Evolutionary conservation across 768 basidiomycete genomes (phyloP), one percentile per base, ranked within the genome.

Genomic region (Leucosporidium creatinivorum): DNA sequence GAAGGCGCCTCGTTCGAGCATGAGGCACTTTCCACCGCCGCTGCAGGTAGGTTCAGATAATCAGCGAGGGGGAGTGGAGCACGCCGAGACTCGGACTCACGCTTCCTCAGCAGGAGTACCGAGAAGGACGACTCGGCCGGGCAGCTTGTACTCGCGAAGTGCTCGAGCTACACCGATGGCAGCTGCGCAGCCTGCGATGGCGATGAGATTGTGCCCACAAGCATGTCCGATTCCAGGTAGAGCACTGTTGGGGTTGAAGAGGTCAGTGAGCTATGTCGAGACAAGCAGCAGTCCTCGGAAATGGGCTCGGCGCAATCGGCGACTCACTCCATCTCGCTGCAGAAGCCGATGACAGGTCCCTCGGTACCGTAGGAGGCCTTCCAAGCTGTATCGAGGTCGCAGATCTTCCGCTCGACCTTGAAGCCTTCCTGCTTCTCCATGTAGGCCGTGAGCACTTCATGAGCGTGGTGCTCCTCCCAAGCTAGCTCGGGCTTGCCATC

Each of bases 1-100:
- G 74, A 91, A 91, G 23, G 85, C 87, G n/a, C 85, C 89, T 31
- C 82, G 81, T 26, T 89, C 82, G 33, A 89, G 81, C 23, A 91
- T 79, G 4, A 81, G 78, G 5, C 85, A 80, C 74, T 92, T 92
- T 9, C 89, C 90, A 28, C 81, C 33, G 33, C 33, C 33, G 33
- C 33, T 33, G 33, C 33, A 33, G n/a, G n/a, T n/a, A n/a, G n/a
- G n/a, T n/a, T n/a, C n/a, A n/a, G n/a, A n/a, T n/a, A n/a, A n/a
- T n/a, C n/a, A n/a, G n/a, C n/a, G n/a, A n/a, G n/a, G n/a, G n/a
- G n/a, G n/a, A n/a, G n/a, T n/a, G n/a, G n/a, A n/a, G n/a, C n/a
- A n/a, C n/a, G n/a, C n/a, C n/a, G n/a, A n/a, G n/a, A n/a, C n/a
- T n/a, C n/a, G n/a, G 4, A 33, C 81, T 54, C 4, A 89, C 87